These are phyloP conservation scores for Forsythia suspensa DNA, from an alignment of 257 asterid genomes.

Conservation along the genomic window DNA sequence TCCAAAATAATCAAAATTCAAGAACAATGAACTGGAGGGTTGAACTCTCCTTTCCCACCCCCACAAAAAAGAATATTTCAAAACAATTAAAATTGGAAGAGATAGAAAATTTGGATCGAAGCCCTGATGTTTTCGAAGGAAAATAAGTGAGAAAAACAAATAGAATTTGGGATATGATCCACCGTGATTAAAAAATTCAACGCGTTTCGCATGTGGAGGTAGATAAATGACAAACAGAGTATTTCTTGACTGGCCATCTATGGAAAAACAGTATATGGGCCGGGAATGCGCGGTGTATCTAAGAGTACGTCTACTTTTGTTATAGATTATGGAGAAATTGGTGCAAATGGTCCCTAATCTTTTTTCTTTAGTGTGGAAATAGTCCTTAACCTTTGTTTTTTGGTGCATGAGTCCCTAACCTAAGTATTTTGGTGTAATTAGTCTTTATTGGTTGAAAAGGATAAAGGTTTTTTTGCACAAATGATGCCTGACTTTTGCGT, in stretches of 20 bases:
- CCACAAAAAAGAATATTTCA: background rate
- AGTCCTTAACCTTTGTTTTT: too few relatives aligned
- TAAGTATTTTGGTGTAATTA: too few relatives aligned
- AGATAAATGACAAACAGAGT: background rate
- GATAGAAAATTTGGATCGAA: background rate
- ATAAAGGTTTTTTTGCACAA: too few relatives aligned
- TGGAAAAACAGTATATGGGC: background rate
- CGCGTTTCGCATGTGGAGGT: background rate
- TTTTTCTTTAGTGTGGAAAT: too few relatives aligned
- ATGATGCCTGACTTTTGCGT: too few relatives aligned
- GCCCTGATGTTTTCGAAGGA: constrained; percentile 10
- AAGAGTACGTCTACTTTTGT: background rate
- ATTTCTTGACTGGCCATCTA: background rate
- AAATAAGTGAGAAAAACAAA: background rate
- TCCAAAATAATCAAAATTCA: background rate
- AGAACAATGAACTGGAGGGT: background rate
- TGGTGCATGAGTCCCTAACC: too few relatives aligned
- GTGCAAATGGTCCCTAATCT: too few relatives aligned
- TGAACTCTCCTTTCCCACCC: background rate
- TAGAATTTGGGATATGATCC: background rate
- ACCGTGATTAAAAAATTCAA: background rate
- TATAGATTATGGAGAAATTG: too few relatives aligned
- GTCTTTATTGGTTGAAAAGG: too few relatives aligned
- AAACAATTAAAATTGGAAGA: background rate
- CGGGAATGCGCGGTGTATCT: background rate